Base-by-base conservation (phyloP, 1,139 yeast species). In the Debaryomyces sp. region DNA sequence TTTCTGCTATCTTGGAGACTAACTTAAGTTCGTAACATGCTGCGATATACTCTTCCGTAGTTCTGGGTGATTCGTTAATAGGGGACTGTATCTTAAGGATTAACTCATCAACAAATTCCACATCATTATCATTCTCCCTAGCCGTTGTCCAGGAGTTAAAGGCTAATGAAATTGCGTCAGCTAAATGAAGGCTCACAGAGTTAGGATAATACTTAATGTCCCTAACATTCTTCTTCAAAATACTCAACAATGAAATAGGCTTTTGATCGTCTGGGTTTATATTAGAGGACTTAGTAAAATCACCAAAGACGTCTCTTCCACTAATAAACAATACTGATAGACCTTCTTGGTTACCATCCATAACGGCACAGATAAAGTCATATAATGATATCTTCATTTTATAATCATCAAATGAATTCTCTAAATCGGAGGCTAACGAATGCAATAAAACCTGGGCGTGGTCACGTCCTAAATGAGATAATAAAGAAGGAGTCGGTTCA, bases 261-360 rank as follows among this genome's bases (percentile, higher is more conserved):
- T 61, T 58, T 40, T 40, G 22, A 48, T 52, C 46, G 57, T 60
- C 40, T 56, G 56, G 48, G 61, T 52, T 40, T 39, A 46, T 52
- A 23, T 60, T 58, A 2, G 62, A 60, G 35, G 48, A 52, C 30
- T 61, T 59, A 2, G 64, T 61, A 43, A 67, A 60, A 45, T 71
- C 75, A 1, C 73, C 63, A 52, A 75, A 76, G 4, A 73, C 81
- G 54, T 85, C 86, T 50, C 81, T 71, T 1, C 96, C 96, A 44
- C 89, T 87, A 39, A 90, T 73, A 52, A 94, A 81, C 41, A 89
- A 73, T 44, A 89, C 87, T 0, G 96, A 79, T 27, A 92, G 69
- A 0, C 98, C 98, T 61, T 91, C 96, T 68, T 94, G 97, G 50
- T 85, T 82, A 7, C 89, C 85, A 54, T 80, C 82, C 77, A 89